Percentiles rank a stretch among this genome's conserved stretches.
These are phyloP conservation scores for Pseudocercospora pini-densiflorae DNA, from an alignment of 2,329 filamentous ascomycete species.

Conservation along the genomic window DNA sequence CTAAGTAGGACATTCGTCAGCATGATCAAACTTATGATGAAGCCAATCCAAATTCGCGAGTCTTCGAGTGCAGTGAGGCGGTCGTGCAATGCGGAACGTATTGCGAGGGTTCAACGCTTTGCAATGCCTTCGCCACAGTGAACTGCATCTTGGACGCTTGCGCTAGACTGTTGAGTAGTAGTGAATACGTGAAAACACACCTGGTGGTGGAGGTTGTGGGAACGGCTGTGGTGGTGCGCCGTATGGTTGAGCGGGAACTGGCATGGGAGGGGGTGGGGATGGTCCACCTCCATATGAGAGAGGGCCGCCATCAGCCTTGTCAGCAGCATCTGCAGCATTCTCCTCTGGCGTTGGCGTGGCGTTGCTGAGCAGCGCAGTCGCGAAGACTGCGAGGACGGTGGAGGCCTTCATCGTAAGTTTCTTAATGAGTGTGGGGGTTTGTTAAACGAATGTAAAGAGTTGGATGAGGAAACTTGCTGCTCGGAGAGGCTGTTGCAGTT, in stretches of 20 bases:
- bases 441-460: slow-evolving; percentile 25
- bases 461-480: slow-evolving; percentile 22
- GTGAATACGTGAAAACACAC: background rate
- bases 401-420: slow-evolving; percentile 19
- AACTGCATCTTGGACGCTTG: background rate
- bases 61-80: too few species aligned
- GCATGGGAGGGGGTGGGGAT: background rate
- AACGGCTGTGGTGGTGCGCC: background rate
- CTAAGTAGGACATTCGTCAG: background rate
- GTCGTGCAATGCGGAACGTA: too few species aligned
- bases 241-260: background rate
- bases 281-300: background rate
- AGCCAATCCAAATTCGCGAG: too few species aligned
- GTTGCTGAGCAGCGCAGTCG: slow-evolving; percentile 20
- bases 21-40: too few species aligned
- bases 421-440: slow-evolving; percentile 4
- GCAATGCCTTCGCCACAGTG: background rate
- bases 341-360: slow-evolving; percentile 18
- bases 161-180: too few species aligned
- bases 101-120: too few species aligned
- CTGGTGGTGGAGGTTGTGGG: slow-evolving; percentile 7
- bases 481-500: slow-evolving; percentile 21
- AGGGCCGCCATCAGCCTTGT: background rate
- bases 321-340: background rate
- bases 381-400: slow-evolving; percentile 19